phyloP scores from a whole-genome alignment of 495 filamentous ascomycete species.

The Podospora didyma region DNA sequence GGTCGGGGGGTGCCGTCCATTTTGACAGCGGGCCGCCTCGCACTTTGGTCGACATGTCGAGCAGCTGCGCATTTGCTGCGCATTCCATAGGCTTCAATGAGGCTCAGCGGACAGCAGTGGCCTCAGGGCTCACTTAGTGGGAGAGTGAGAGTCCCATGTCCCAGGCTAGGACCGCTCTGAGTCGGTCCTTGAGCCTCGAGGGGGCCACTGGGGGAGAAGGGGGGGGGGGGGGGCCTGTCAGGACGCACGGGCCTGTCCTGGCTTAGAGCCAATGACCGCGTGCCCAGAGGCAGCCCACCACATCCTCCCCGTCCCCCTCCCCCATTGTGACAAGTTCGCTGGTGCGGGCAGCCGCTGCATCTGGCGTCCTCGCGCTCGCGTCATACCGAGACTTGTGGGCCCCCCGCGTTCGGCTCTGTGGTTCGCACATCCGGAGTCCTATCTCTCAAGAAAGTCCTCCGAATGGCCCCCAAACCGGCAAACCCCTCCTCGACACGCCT shows the following conservation, averaged over 20 bases:
- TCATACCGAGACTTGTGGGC: background rate
- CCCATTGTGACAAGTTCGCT: background rate
- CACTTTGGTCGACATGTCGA: background rate
- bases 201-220: too few species aligned
- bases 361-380: background rate
- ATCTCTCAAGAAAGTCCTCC: too few species aligned
- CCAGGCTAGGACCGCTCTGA: constrained; percentile 5
- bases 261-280: background rate
- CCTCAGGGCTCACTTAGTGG: background rate
- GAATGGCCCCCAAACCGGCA: too few species aligned
- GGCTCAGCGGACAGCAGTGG: constrained; percentile 1
- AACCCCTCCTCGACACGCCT: too few species aligned
- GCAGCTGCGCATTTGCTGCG: constrained; percentile 8
- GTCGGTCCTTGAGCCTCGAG: background rate
- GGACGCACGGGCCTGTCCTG: background rate
- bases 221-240: too few species aligned
- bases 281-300: background rate
- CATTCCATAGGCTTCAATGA: background rate
- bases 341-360: background rate
- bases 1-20: background rate
- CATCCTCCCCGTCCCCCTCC: too few species aligned
- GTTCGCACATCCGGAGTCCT: too few species aligned
- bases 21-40: background rate
- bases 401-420: too few species aligned
- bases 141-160: too few species aligned